Evolutionary conservation across 371 early-diverging fungal genomes (phyloP).

Genomic region (Batkoa obscura): DNA sequence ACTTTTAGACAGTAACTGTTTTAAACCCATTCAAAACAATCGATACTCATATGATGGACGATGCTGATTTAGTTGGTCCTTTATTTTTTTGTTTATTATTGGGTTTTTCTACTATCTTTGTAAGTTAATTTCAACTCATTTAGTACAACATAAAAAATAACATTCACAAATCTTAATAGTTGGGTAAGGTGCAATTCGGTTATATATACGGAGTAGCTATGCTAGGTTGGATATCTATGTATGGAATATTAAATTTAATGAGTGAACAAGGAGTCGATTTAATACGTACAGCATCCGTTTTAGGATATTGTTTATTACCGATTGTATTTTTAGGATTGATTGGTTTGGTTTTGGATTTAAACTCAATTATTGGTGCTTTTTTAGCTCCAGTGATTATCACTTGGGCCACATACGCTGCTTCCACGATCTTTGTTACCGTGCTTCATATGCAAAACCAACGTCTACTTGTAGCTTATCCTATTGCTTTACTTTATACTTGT

Average conservation of each 20-base stretch:
- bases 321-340: constrained; percentile 70
- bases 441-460: constrained; percentile 83
- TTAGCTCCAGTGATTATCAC: constrained; percentile 46
- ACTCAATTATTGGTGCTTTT: constrained; percentile 12
- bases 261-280: constrained; percentile 70
- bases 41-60: constrained; percentile 82
- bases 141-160: background rate
- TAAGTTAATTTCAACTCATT: constrained; percentile 13
- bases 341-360: constrained; percentile 21
- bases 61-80: constrained; percentile 90
- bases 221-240: constrained; percentile 72
- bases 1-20: constrained; percentile 44
- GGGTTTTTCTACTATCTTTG: constrained; percentile 72
- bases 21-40: constrained; percentile 74
- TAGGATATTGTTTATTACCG: constrained; percentile 92
- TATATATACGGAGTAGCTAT: constrained; percentile 92
- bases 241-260: constrained; percentile 85
- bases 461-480: constrained; percentile 87
- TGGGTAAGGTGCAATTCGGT: constrained; percentile 88
- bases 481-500: constrained; percentile 79
- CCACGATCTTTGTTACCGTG: constrained; percentile 88
- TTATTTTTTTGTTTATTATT: constrained; percentile 72
- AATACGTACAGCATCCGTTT: constrained; percentile 77
- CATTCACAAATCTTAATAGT: constrained; percentile 14
- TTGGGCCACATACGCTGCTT: constrained; percentile 91